Percentiles rank a stretch among this genome's conserved stretches.
Conservation (phyloP, 495 filamentous ascomycete species). For the Bathelium albidoporum region DNA sequence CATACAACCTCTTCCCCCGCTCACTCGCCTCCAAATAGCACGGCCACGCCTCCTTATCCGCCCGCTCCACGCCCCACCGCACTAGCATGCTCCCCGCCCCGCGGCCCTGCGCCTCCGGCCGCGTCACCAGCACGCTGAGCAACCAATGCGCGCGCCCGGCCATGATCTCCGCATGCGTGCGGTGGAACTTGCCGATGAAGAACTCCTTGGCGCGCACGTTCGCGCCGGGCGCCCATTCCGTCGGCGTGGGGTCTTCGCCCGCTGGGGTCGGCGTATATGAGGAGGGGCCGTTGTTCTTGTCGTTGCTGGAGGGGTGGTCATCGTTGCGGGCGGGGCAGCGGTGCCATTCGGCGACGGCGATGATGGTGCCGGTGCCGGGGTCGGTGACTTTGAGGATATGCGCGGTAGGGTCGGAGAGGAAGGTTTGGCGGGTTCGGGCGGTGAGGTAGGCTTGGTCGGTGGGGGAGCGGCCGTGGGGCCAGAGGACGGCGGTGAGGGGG, state of each 20-base stretch:
- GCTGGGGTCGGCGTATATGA: no score
- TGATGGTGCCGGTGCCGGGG: slow-evolving; percentile 5
- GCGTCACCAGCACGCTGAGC: slow-evolving; percentile 20
- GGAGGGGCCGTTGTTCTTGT: no score
- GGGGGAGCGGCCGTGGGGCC: slow-evolving; percentile 10
- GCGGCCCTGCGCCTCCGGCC: slow-evolving; percentile 21
- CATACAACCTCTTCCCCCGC: slow-evolving; percentile 18
- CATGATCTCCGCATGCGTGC: slow-evolving; percentile 10
- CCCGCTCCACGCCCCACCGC: slow-evolving; percentile 24
- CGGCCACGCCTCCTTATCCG: slow-evolving; percentile 12
- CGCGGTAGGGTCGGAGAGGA: slow-evolving; percentile 9
- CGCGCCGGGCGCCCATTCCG: slow-evolving; percentile 13
- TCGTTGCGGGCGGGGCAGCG: background rate
- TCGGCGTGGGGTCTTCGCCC: background rate
- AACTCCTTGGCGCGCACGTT: slow-evolving; percentile 8
- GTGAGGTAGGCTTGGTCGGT: slow-evolving; percentile 3
- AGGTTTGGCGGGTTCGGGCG: background rate
- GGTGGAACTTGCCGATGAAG: slow-evolving; percentile 13
- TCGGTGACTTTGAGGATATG: slow-evolving; percentile 14
- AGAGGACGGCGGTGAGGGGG: slow-evolving; percentile 9
- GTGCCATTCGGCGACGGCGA: slow-evolving; percentile 9
- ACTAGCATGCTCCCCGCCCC: slow-evolving; percentile 26
- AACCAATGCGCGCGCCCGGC: slow-evolving; percentile 12
- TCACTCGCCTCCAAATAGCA: slow-evolving; percentile 20
- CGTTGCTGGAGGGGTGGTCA: background rate